Evolutionary conservation across 306 rosid species (phyloP), one percentile per base, ranked within the genome.

Genomic region (Begonia masoniana): DNA sequence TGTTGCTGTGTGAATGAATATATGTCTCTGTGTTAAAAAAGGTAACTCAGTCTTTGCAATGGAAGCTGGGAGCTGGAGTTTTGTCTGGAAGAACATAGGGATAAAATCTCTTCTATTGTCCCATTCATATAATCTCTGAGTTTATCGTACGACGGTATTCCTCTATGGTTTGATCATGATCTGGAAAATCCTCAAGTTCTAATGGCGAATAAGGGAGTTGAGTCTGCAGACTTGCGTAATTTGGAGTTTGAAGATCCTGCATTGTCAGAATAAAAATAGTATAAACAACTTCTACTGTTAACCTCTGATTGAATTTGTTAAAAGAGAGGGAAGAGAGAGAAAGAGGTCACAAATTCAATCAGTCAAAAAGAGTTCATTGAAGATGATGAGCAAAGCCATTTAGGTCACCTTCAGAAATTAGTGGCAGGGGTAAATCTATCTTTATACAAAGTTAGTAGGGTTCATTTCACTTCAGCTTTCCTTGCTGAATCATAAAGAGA

Each of bases 81-180:
- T 5, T 31, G 9, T 31, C 5, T 5, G 10, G 49, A 45, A 45
- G 82, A 80, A 62, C 88, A 80, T 53, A 80, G 60, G n/a, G 96
- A 73, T 62, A 86, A 80, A 58, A 86, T 80, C 50, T 86, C 96
- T 71, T 86, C 94, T 48, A 86, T 63, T 13, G 94, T 65, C 70
- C 83, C 88, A 63, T 76, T 86, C 85, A 75, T 67, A 43, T 53
- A 47, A 39, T 68, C 88, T 60, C 71, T 71, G 61, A 64, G 59
- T 58, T 68, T 75, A 56, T 79, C 82, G 16, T 71, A 79, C 19
- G 75, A 46, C 74, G 76, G 88, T 71, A 62, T 0, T 82, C 71
- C 1, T 76, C 74, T 9, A 41, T 62, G 63, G 66, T 63, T 70
- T 86, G 82, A 49, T 72, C 76, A 21, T 74, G 61, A 59, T 75